Percentiles rank a stretch among this genome's conserved stretches.
Conservation (phyloP, 257 asterid species). For the Gardenia jasminoides region DNA sequence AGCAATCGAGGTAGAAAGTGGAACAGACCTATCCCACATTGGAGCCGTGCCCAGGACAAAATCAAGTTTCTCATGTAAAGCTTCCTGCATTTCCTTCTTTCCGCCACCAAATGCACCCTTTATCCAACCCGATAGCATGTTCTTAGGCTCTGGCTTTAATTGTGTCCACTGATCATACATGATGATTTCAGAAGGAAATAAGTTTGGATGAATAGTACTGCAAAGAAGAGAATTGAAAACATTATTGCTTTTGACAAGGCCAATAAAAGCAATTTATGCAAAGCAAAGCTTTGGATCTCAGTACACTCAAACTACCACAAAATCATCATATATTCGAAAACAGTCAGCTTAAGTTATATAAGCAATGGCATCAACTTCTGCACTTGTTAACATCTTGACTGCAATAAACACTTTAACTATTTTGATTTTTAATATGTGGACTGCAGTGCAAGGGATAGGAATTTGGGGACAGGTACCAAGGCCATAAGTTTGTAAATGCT, state of each 20-base stretch:
- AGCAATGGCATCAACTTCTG: not conserved
- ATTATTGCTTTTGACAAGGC: not conserved
- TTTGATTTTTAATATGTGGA: too few relatives aligned
- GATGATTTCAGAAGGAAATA: conserved; percentile 76
- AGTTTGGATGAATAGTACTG: conserved; percentile 53
- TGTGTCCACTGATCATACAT: conserved; percentile 72
- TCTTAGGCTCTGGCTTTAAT: conserved; percentile 57
- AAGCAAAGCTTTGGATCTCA: not conserved
- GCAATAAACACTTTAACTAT: too few relatives aligned
- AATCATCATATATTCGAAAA: not conserved
- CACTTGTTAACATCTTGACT: too few relatives aligned
- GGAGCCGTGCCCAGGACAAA: conserved; percentile 81
- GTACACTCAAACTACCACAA: conserved; percentile 1
- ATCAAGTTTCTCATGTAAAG: conserved; percentile 54
- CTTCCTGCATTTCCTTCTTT: conserved; percentile 69
- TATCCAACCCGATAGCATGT: conserved; percentile 67
- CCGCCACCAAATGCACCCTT: conserved; percentile 70
- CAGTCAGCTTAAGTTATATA: not conserved
- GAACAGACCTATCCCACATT: conserved; percentile 75
- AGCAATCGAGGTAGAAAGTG: not conserved
- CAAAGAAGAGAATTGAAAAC: conserved; percentile 29
- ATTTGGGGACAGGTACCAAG: too few relatives aligned
- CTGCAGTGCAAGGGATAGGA: too few relatives aligned
- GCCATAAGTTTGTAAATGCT: too few relatives aligned
- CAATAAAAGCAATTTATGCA: not conserved